These are phyloP conservation scores for Quercus bicolor DNA, from an alignment of 306 rosid species.

Conservation along the genomic window DNA sequence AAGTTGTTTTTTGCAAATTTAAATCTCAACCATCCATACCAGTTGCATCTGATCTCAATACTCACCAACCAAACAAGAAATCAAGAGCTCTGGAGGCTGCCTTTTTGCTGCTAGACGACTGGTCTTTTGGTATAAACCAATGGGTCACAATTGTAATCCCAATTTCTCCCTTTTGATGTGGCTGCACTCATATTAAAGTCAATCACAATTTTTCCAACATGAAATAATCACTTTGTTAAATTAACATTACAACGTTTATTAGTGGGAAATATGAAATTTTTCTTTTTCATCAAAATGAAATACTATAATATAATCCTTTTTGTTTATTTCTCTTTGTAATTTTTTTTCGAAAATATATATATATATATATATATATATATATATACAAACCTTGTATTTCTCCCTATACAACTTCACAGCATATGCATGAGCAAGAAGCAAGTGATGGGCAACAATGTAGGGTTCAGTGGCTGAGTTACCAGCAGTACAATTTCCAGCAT, in stretches of 20 bases:
- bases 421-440: neutral
- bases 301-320: too few species aligned
- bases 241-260: too few species aligned
- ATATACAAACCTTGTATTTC: neutral
- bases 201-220: too few species aligned
- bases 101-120: conserved; percentile 12
- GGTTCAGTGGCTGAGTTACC: neutral
- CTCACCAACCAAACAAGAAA: conserved; percentile 46
- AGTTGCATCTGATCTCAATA: too few species aligned
- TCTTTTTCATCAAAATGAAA: too few species aligned
- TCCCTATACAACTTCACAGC: neutral
- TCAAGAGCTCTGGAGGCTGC: conserved; percentile 40
- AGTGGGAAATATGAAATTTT: too few species aligned
- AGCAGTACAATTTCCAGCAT: conserved; percentile 32
- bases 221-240: too few species aligned
- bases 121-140: conserved; percentile 28
- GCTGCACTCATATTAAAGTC: conserved; percentile 9
- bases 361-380: too few species aligned
- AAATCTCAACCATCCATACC: too few species aligned
- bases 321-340: too few species aligned
- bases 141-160: conserved; percentile 31
- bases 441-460: neutral
- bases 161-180: conserved; percentile 32
- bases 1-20: too few species aligned
- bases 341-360: too few species aligned